These are phyloP conservation scores for Talaromyces adpressus DNA, from an alignment of 495 filamentous ascomycete species.

Conservation along the genomic window DNA sequence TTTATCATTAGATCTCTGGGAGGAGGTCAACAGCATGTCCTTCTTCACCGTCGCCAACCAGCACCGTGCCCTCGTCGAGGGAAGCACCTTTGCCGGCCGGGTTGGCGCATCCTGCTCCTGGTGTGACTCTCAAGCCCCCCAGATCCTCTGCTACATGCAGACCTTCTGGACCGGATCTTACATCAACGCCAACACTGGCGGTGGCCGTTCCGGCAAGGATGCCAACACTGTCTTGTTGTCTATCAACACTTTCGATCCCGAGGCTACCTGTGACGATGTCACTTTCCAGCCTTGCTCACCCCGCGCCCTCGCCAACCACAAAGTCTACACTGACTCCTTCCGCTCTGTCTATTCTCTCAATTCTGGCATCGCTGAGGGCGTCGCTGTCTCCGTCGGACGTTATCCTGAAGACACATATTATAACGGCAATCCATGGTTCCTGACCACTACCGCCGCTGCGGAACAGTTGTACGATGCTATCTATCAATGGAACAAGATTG, in stretches of 20 bases:
- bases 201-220: constrained; percentile 38
- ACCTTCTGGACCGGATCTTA: constrained; percentile 38
- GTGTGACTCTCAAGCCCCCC: constrained; percentile 41
- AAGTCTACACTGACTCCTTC: constrained; percentile 42
- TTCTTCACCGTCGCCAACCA: constrained; percentile 58
- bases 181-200: constrained; percentile 35
- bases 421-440: constrained; percentile 51
- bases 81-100: constrained; percentile 46
- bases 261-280: constrained; percentile 38
- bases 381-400: constrained; percentile 56
- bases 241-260: constrained; percentile 40
- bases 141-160: constrained; percentile 44
- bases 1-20: constrained; percentile 52
- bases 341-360: constrained; percentile 41
- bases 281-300: constrained; percentile 47
- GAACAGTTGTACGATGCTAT: constrained; percentile 36
- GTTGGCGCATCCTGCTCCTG: constrained; percentile 33
- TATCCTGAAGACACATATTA: constrained; percentile 66
- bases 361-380: constrained; percentile 29
- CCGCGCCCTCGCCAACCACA: constrained; percentile 42
- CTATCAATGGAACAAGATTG: constrained; percentile 43
- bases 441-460: constrained; percentile 30
- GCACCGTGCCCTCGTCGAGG: constrained; percentile 54
- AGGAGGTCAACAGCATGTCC: constrained; percentile 55
- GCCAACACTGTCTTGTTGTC: constrained; percentile 39